Conservation (phyloP, 352 stramenopile species). For the Globisporangium ultimum region DNA sequence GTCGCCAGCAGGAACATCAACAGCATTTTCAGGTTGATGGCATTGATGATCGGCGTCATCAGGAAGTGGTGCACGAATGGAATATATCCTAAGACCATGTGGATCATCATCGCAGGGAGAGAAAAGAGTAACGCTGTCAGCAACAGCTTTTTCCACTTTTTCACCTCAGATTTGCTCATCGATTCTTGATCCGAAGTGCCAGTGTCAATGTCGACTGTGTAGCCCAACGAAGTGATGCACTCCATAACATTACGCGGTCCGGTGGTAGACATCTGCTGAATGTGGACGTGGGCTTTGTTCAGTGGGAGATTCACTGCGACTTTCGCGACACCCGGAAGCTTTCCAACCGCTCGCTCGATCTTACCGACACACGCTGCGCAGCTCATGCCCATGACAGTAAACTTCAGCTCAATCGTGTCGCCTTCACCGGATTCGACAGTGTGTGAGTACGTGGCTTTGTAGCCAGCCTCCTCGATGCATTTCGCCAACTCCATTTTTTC, state of each 20-base stretch:
- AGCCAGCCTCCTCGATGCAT: slow-evolving; percentile 74
- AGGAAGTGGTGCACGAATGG: slow-evolving; percentile 54
- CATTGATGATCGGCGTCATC: slow-evolving; percentile 77
- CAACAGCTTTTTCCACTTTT: slow-evolving; percentile 74
- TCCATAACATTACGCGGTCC: slow-evolving; percentile 70
- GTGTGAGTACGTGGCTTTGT: slow-evolving; percentile 76
- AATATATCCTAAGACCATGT: slow-evolving; percentile 87
- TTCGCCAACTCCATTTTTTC: slow-evolving; percentile 41
- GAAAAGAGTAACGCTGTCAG: slow-evolving; percentile 79
- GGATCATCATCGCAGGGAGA: slow-evolving; percentile 78
- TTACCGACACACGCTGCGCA: slow-evolving; percentile 57
- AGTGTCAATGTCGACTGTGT: slow-evolving; percentile 47
- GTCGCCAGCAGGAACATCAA: slow-evolving; percentile 84
- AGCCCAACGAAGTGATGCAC: slow-evolving; percentile 64
- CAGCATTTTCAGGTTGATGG: slow-evolving; percentile 70
- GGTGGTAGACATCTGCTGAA: slow-evolving; percentile 75
- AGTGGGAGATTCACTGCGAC: slow-evolving; percentile 60
- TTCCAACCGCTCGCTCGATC: slow-evolving; percentile 60
- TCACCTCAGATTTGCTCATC: slow-evolving; percentile 65
- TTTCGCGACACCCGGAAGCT: slow-evolving; percentile 70
- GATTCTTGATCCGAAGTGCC: slow-evolving; percentile 58
- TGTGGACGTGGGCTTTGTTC: slow-evolving; percentile 73
- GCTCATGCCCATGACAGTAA: slow-evolving; percentile 68
- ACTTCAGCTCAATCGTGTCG: slow-evolving; percentile 80
- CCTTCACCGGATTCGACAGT: slow-evolving; percentile 70